Evolutionary conservation across 225 moss, liverwort and hornwort genomes (phyloP), one percentile per base, ranked within the genome.

Genomic region (Climacium dendroides): DNA sequence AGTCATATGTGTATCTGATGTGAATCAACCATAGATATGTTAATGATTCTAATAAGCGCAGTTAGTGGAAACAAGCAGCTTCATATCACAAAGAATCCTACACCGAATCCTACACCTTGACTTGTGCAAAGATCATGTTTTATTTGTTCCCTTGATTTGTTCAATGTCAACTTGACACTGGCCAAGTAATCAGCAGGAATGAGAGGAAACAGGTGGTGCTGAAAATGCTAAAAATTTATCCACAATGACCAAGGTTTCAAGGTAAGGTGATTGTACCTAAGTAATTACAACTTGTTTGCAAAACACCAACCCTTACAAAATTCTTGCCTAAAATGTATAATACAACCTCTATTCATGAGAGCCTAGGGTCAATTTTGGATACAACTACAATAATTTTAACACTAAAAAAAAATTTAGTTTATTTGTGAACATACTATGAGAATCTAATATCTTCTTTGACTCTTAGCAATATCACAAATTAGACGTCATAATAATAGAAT

Each of bases 221-320:
- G 19, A 48, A 73, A 32, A 10, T 35, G 17, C 19, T 84, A 35
- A 59, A 47, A 20, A 22, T 26, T 8, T 54, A 57, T 32, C 7
- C 18, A 58, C 0, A 0, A 9, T n/a, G n/a, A 9, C 3, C n/a
- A 45, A 60, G n/a, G 28, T 72, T 67, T 83, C 25, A 45, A 72
- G 32, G 3, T 15, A 64, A 47, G 7, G 6, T 10, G 22, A 13
- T 32, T 15, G 6, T 15, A 54, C 6, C 23, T 54, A 48, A 48
- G 48, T 50, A 35, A 37, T 26, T 54, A n/a, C 15, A 54, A 17
- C 37, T 11, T 24, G 1, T 11, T 57, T 57, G 57, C 28, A 26
- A 78, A 57, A 18, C 1, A 17, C 1, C 2, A 0, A 10, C 4
- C 11, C 3, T 78, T 10, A 39, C 1, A 57, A 18, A n/a, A 26